A percentile compares a stretch with the other conserved stretches of the same genome.
Evolutionary conservation across 441 rosid species (phyloP).

Genomic region (Hura crepitans): DNA sequence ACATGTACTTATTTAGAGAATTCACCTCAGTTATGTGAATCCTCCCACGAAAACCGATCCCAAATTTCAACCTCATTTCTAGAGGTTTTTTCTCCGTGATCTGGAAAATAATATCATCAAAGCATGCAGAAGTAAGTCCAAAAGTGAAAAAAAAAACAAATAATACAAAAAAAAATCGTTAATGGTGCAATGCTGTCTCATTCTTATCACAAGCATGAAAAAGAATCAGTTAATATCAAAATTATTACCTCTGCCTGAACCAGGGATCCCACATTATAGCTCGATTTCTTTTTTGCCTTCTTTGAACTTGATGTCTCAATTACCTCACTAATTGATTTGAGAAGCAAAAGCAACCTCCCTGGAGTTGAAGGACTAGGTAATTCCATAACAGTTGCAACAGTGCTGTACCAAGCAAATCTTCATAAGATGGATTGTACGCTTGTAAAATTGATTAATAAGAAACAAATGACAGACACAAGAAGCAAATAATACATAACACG

Average conservation of each 20-base stretch:
- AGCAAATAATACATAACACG: neutral
- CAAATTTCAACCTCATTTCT: constrained; percentile 84
- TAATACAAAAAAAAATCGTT: neutral
- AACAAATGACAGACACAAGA: constrained; percentile 16
- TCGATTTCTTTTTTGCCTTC: constrained; percentile 74
- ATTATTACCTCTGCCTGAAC: constrained; percentile 78
- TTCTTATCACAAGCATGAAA: neutral
- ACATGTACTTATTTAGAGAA: constrained; percentile 13
- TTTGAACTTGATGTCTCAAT: constrained; percentile 70
- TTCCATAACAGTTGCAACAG: constrained; percentile 64
- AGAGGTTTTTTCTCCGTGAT: constrained; percentile 83
- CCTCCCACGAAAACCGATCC: constrained; percentile 73
- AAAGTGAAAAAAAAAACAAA: neutral
- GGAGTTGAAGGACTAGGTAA: constrained; percentile 57
- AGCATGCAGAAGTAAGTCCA: constrained; percentile 1
- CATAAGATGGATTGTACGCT: constrained; percentile 11
- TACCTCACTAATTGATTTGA: constrained; percentile 54
- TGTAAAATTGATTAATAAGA: constrained; percentile 8
- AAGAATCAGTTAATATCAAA: constrained; percentile 14
- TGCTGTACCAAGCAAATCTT: constrained; percentile 44
- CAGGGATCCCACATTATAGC: constrained; percentile 68
- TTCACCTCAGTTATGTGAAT: constrained; percentile 89
- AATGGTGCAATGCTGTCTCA: neutral
- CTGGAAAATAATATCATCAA: constrained; percentile 37
- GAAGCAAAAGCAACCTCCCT: constrained; percentile 87